Evolutionary conservation across 495 filamentous ascomycete species (phyloP), one percentile per base, ranked within the genome.

Genomic region (Talaromyces wortmannii): DNA sequence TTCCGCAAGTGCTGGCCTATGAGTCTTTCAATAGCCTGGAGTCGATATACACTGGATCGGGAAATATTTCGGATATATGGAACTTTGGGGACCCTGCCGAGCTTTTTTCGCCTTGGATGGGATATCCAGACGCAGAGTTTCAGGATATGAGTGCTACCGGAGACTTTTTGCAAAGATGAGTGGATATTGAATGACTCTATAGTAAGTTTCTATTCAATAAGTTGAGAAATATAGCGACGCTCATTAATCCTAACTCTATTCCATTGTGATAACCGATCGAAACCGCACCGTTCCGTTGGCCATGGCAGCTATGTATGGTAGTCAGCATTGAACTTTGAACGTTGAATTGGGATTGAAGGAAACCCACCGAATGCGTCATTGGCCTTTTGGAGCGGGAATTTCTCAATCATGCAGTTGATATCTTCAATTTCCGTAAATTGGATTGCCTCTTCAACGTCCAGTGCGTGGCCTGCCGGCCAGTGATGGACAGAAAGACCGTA

Each of bases 401-500:
- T 80, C 70, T 89, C 78, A 30, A 89, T 70, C 69, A 84, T 57
- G 63, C 83, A 87, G 56, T 83, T 76, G 33, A 89, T 72, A 5
- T 70, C 73, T 42, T 86, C 73, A 17, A 76, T 58, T 57, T 79
- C 55, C 0, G 85, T 72, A 61, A 89, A 89, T 7, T 57, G 61
- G 54, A 89, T 82, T 0, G 86, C 74, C 57, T 90, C 85, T 65
- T 88, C 85, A 7, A 67, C 69, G 62, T 90, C 86, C 2, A 77
- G 61, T 0, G 82, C 79, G 56, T 86, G 79, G 0, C 86, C 86
- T 40, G 68, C 72, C 0, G 84, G 82, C 79, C 82, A 89, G 11
- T 77, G 75, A 31, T 76, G 71, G 0, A 90, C 72, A 6, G 76
- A 79, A 5, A 76, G 48, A 30, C 73, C 82, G 55, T 80, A 74